Percentiles rank a stretch among this genome's conserved stretches.
These are phyloP conservation scores for Chenopodium formosanum DNA, from an alignment of 148 eudicot species.

Conservation along the genomic window DNA sequence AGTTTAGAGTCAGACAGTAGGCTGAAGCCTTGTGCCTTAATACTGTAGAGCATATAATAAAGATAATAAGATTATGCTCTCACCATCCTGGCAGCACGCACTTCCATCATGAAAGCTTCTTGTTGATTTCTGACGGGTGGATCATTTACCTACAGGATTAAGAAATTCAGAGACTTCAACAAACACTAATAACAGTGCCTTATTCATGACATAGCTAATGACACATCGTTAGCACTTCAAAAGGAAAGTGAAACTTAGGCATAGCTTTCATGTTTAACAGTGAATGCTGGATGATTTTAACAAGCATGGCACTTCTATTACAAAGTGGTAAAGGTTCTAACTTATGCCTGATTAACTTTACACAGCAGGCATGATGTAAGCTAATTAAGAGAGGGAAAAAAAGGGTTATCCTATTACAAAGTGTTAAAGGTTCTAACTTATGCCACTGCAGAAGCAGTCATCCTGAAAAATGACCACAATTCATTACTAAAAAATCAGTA, in stretches of 20 bases:
- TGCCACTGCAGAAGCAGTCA: not conserved
- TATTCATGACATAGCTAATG: not conserved
- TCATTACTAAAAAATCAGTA: not conserved
- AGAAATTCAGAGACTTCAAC: conserved; percentile 7
- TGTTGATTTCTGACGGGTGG: conserved; percentile 83
- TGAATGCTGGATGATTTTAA: not conserved
- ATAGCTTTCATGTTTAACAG: not conserved
- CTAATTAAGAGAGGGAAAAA: too few species aligned
- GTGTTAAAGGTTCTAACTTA: not conserved
- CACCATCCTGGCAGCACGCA: conserved; percentile 93
- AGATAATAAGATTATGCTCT: conserved; percentile 16
- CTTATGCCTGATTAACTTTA: too few species aligned
- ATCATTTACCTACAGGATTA: conserved; percentile 62
- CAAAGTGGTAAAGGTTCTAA: too few species aligned
- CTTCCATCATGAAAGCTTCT: conserved; percentile 95
- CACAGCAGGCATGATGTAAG: not conserved
- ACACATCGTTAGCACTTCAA: not conserved
- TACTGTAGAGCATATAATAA: not conserved
- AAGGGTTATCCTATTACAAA: not conserved
- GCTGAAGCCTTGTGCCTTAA: not conserved
- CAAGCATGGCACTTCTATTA: not conserved
- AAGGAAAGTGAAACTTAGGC: not conserved
- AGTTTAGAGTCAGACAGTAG: not conserved
- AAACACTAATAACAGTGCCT: not conserved
- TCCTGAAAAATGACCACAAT: not conserved